Evolutionary conservation across 2,329 filamentous ascomycete species (phyloP).

Genomic region (Ophiostoma ips): DNA sequence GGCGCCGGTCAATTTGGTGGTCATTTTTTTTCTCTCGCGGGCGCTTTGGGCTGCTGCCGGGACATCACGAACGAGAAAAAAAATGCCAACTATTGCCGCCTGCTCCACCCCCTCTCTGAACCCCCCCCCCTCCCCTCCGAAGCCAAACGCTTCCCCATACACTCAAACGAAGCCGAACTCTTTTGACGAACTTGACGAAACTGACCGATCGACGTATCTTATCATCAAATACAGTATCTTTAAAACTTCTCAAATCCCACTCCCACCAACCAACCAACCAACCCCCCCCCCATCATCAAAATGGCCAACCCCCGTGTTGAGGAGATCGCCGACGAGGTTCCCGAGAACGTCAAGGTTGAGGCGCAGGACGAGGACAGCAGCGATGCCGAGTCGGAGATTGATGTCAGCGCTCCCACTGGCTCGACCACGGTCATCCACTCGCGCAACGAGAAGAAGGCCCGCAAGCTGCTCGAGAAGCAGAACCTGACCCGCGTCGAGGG

Average conservation of each 20-base stretch:
- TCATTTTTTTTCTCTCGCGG: background rate
- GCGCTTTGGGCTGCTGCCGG: background rate
- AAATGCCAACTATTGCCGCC: slow-evolving; percentile 1
- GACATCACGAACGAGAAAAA: slow-evolving; percentile 5
- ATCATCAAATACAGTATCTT: background rate
- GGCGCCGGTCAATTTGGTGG: background rate
- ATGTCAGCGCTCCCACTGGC: slow-evolving; percentile 59
- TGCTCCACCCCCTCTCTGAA: slow-evolving; percentile 2
- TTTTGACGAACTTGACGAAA: too few species aligned
- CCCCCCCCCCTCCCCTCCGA: background rate
- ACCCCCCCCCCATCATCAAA: background rate
- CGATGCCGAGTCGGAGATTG: slow-evolving; percentile 59
- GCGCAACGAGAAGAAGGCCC: slow-evolving; percentile 99
- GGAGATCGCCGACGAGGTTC: slow-evolving; percentile 87
- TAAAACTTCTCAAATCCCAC: background rate
- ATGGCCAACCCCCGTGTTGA: slow-evolving; percentile 98
- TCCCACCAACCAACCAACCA: background rate
- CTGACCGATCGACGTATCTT: background rate
- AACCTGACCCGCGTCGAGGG: slow-evolving; percentile 91
- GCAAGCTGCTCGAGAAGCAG: slow-evolving; percentile 98
- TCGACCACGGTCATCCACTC: slow-evolving; percentile 87
- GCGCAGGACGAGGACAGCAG: slow-evolving; percentile 59
- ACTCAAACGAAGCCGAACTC: background rate
- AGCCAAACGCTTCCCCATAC: background rate
- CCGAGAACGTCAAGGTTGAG: slow-evolving; percentile 66